Percentiles rank a stretch among this genome's conserved stretches.
These are phyloP conservation scores for Colletotrichum endophyticum DNA, from an alignment of 2,329 filamentous ascomycete species.

Conservation along the genomic window DNA sequence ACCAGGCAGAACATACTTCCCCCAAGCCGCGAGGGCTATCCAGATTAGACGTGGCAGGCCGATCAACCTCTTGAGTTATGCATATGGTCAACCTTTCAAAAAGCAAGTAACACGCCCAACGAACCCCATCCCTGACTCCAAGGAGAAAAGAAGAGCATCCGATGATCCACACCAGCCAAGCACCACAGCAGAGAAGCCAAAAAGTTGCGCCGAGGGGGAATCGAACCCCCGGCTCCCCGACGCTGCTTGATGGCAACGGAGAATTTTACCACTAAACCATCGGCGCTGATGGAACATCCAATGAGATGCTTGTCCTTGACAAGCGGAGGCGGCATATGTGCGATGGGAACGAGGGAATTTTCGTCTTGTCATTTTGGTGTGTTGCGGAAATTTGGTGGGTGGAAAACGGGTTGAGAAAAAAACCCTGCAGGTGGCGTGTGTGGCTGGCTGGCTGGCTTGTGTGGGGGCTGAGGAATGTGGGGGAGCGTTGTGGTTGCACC, in stretches of 20 bases:
- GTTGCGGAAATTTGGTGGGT: neutral
- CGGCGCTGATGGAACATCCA: neutral
- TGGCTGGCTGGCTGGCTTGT: neutral
- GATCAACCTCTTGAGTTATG: too few relatives aligned
- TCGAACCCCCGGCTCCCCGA: constrained; percentile 4
- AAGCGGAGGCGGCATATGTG: neutral
- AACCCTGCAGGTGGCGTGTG: neutral
- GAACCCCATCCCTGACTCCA: too few relatives aligned
- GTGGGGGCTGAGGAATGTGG: neutral
- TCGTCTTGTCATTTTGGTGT: neutral
- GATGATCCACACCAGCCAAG: too few relatives aligned
- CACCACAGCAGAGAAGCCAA: too few relatives aligned
- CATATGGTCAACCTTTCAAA: too few relatives aligned
- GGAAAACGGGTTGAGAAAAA: neutral
- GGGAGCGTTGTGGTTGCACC: neutral
- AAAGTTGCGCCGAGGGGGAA: neutral
- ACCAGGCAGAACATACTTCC: too few relatives aligned
- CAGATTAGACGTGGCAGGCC: too few relatives aligned
- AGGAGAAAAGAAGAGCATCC: too few relatives aligned
- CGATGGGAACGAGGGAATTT: neutral
- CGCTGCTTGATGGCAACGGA: constrained; percentile 1
- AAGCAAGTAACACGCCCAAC: too few relatives aligned
- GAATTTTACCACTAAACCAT: constrained; percentile 8
- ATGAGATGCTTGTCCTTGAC: neutral
- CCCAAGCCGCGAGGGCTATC: too few relatives aligned